These are phyloP conservation scores for Termitomyces sp. DNA, from an alignment of 768 basidiomycete genomes.

Conservation along the genomic window DNA sequence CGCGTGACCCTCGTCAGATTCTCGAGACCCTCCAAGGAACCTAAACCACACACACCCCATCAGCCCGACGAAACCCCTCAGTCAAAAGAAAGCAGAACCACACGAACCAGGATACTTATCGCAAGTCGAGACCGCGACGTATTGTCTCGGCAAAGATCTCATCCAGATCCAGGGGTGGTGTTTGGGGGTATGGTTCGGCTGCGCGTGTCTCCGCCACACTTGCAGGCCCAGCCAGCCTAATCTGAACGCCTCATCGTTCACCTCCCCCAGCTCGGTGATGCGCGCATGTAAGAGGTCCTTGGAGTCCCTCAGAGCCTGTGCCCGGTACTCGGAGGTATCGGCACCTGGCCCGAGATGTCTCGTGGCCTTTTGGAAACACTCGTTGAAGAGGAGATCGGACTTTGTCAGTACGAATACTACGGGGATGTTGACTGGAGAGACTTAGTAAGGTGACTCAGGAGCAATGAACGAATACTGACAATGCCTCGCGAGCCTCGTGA, in stretches of 20 bases:
- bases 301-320: not conserved
- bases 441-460: not conserved
- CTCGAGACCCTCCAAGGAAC: not conserved
- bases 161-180: not conserved
- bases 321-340: not conserved
- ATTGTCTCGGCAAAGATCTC: too few species aligned
- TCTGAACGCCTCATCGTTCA: not conserved
- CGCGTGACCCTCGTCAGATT: not conserved
- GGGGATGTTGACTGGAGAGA: not conserved
- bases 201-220: not conserved
- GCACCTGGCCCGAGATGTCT: not conserved
- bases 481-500: not conserved
- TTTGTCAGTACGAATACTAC: not conserved
- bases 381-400: not conserved
- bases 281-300: not conserved
- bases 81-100: too few species aligned
- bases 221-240: too few species aligned
- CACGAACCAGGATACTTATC: not conserved
- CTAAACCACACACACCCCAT: not conserved
- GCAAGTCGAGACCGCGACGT: not conserved
- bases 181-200: not conserved
- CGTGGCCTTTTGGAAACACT: not conserved
- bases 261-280: not conserved
- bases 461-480: not conserved
- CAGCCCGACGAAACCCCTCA: not conserved